Percentiles rank a stretch among this genome's conserved stretches.
phyloP scores from a whole-genome alignment of 208 protist species.

The Ichthyophonus hoferi region DNA sequence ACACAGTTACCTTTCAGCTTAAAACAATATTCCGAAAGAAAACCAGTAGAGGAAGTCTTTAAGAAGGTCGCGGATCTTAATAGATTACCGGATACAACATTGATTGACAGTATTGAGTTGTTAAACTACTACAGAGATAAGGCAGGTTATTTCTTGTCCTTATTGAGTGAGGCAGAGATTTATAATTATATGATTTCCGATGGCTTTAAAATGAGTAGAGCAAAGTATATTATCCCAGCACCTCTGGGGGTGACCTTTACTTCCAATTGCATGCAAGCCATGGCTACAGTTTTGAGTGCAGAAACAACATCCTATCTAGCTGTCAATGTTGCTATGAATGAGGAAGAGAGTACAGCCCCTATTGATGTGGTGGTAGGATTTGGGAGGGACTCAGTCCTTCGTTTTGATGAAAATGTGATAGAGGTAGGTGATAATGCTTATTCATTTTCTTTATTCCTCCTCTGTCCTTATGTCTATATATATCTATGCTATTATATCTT shows the following conservation, averaged over 20 bases:
- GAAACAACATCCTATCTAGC: background rate
- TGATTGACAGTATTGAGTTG: background rate
- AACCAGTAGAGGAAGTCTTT: background rate
- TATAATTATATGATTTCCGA: background rate
- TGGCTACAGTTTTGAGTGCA: background rate
- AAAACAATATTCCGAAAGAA: background rate
- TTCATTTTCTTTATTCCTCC: no score
- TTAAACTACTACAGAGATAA: background rate
- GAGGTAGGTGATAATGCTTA: background rate
- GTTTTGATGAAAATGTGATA: background rate
- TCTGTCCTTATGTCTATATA: no score
- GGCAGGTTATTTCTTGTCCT: background rate
- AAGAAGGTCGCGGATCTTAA: background rate
- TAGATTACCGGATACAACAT: background rate
- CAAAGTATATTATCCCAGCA: background rate
- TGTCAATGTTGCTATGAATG: background rate
- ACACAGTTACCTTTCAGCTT: background rate
- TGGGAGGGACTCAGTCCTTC: background rate
- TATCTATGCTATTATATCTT: no score
- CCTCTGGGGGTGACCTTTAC: background rate
- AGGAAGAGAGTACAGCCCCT: background rate
- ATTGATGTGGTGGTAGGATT: background rate
- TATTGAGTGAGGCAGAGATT: background rate
- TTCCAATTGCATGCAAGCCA: background rate
- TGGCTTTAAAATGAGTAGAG: background rate